Evolutionary conservation across 305 asterid genomes (phyloP).

Genomic region (Nicotiana rustica): DNA sequence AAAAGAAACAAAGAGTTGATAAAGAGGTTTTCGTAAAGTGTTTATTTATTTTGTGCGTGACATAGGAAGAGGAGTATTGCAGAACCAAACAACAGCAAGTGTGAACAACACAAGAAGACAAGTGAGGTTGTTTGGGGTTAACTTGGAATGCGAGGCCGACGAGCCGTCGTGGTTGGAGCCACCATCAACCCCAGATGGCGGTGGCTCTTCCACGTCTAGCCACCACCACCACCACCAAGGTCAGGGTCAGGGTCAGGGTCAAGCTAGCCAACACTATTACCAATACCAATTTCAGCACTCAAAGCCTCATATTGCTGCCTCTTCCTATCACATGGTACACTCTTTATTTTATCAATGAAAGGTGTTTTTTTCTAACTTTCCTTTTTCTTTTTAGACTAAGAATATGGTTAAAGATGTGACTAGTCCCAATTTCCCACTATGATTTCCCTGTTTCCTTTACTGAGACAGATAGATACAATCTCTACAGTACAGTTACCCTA

Average conservation of each 20-base stretch:
- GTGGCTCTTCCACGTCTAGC: constrained; percentile 42
- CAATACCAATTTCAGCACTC: constrained; percentile 38
- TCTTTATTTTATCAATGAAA: constrained; percentile 30
- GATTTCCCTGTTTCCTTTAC: constrained; percentile 50
- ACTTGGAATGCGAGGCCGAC: constrained; percentile 47
- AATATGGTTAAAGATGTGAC: constrained; percentile 43
- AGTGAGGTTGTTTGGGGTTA: constrained; percentile 60
- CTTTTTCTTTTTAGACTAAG: neutral
- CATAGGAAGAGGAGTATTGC: constrained; percentile 38
- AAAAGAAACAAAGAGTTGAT: no score
- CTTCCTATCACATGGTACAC: constrained; percentile 51
- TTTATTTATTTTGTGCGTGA: neutral
- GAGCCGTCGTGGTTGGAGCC: constrained; percentile 38
- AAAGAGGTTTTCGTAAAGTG: neutral
- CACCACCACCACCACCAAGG: constrained; percentile 35
- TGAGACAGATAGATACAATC: constrained; percentile 39
- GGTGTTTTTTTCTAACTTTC: neutral
- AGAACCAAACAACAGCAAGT: constrained; percentile 35
- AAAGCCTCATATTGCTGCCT: constrained; percentile 1
- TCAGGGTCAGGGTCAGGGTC: constrained; percentile 36
- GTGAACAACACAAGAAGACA: constrained; percentile 44
- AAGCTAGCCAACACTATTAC: constrained; percentile 31
- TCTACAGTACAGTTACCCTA: constrained; percentile 22
- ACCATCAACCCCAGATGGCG: constrained; percentile 40
- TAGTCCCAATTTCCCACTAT: constrained; percentile 49